Evolutionary conservation across 345 rosid species (phyloP).

Genomic region (Psidium guajava): DNA sequence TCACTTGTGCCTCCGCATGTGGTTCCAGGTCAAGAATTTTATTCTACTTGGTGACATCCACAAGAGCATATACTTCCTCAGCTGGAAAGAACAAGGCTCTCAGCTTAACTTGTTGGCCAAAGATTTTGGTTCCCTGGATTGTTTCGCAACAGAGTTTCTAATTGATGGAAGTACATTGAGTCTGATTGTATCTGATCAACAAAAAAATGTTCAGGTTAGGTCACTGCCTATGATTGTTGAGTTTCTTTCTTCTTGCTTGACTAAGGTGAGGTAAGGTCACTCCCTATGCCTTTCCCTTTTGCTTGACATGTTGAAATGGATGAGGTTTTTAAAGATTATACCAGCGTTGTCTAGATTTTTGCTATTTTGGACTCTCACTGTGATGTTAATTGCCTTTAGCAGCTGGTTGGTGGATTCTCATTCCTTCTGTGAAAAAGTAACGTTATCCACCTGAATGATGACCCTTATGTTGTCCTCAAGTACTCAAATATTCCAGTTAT

Average conservation of each 20-base stretch:
- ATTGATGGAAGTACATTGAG: constrained; percentile 95
- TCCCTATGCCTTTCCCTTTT: not conserved
- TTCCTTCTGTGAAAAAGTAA: not conserved
- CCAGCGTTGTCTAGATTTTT: not conserved
- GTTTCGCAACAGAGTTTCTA: constrained; percentile 89
- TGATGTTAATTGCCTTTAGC: not conserved
- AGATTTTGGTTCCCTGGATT: constrained; percentile 92
- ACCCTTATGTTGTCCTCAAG: not conserved
- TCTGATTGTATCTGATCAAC: constrained; percentile 88
- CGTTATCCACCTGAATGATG: not conserved
- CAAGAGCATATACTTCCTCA: constrained; percentile 88
- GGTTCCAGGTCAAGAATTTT: constrained; percentile 84
- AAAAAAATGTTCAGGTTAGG: constrained; percentile 86
- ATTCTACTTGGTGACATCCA: constrained; percentile 88
- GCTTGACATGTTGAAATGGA: not conserved
- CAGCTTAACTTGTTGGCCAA: constrained; percentile 88
- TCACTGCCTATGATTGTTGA: not conserved
- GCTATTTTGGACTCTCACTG: not conserved
- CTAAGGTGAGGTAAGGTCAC: not conserved
- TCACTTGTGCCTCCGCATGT: not conserved
- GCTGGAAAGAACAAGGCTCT: constrained; percentile 98
- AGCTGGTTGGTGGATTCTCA: not conserved
- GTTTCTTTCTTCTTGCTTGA: not conserved
- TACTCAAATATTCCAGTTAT: not conserved
- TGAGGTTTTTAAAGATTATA: not conserved